Evolutionary conservation across 768 basidiomycete genomes (phyloP), one percentile per base, ranked within the genome.

Genomic region (Agaricus sinodeliciosus): DNA sequence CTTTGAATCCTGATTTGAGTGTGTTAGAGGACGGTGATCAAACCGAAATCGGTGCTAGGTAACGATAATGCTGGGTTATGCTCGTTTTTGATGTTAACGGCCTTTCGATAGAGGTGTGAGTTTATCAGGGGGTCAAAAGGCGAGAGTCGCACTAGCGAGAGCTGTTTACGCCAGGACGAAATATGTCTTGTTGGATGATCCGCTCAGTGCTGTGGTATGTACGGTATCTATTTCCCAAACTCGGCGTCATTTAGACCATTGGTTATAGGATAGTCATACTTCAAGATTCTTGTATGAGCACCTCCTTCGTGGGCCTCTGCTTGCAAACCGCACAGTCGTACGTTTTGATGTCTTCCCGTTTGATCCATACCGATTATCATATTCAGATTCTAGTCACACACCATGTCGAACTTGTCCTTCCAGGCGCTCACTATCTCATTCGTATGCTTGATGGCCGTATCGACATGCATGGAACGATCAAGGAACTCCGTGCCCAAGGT

Each of bases 11-110:
- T 0, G 95, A 98, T 71, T 67, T 98, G 52, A 80, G 86, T 4
- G 78, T 93, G 9, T 66, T 97, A 1, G 90, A 94, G 52, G 85
- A 94, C 60, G 95, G 95, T 0, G 93, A 91, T 62, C 71, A 68
- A 50, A 93, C 90, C 1, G 87, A 91, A 67, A 89, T 94, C 58
- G 91, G 91, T 12, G 84, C 82, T 12, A 73, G 82, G 74, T 79
- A 45, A 11, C 62, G 15, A 31, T 51, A 18, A 25, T 9, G 3
- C 25, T 48, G 11, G 18, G 2, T 31, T 41, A 22, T 44, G 12
- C 15, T 16, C 44, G 6, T 3, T 50, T 22, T 2, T 41, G 39
- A 9, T 12, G 16, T 8, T 5, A 35, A 36, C 43, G 8, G 15
- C 2, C 27, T 31, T 6, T 13, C 39, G 9, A 18, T 55, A 82